Base-by-base conservation (phyloP, 371 early-diverging fungal species). In the Mucor racemosus region DNA sequence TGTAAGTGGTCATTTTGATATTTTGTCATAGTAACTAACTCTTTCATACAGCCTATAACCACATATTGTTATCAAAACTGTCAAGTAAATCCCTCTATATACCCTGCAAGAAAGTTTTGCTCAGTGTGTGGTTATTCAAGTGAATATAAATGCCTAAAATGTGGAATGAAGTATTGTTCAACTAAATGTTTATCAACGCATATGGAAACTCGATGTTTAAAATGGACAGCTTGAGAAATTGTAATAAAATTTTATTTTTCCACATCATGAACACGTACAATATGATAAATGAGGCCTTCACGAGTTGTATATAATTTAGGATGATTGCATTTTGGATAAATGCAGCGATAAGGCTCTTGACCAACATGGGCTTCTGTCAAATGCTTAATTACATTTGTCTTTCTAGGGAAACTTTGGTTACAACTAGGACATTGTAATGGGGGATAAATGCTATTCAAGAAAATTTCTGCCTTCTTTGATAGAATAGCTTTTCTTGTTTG, bases 161-260 rank as follows among this genome's bases (percentile, higher is more conserved):
- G 90, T 65, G 90, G 90, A 7, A 88, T 90, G 88, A 83, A 82
- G 7, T 90, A 88, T 63, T 90, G 90, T 48, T 86, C 84, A 38
- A 81, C 86, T 4, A 72, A 68, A 48, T 90, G 90, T 53, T 60
- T 81, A 59, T 77, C 72, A 15, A 85, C 88, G 1, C 90, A 90
- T 64, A 74, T 79, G 53, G 88, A 88, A 62, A 90, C 90, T 21
- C 76, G 90, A 86, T 87, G 77, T 41, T 59, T 71, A 17, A 65
- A 67, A 65, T 67, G 67, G 75, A 74, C 63, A 26, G 59, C 65
- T 17, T 69, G 26, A 64, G 21, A 46, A 15, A 46, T 4, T 19
- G 4, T 13, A 13, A 13, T 31, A 17, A 17, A 15, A 35, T 26
- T 11, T 59, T 26, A 13, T 63, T 38, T 67, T 53, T 58, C 15